Percentiles rank a stretch among this genome's conserved stretches.
Evolutionary conservation across 2,329 filamentous ascomycete genomes (phyloP).

Genomic region (Ascochyta clinopodiicola): DNA sequence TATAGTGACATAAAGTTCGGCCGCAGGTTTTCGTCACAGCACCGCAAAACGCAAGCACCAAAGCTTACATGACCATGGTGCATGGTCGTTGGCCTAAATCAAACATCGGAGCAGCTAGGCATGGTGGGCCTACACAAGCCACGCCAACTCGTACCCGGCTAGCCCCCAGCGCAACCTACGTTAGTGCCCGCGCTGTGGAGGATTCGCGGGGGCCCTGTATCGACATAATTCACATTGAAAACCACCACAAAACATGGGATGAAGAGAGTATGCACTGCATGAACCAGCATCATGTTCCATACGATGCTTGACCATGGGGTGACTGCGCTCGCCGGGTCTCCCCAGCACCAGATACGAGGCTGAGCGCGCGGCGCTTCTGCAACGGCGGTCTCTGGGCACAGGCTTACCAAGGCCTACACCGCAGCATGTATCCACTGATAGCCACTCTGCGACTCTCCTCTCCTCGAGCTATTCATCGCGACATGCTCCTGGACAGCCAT

Average conservation of each 20-base stretch:
- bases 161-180: neutral
- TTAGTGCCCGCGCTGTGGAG: conserved; percentile 3
- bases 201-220: neutral
- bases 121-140: neutral
- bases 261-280: neutral
- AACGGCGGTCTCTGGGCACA: conserved; percentile 9
- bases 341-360: conserved; percentile 17
- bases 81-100: too few relatives aligned
- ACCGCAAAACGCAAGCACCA: too few relatives aligned
- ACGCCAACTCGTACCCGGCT: neutral
- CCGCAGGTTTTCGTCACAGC: too few relatives aligned
- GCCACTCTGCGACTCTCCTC: neutral
- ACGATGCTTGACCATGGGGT: neutral
- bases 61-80: too few relatives aligned
- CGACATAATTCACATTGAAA: neutral
- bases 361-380: conserved; percentile 13
- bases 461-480: neutral
- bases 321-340: neutral
- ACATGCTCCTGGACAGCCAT: conserved; percentile 20
- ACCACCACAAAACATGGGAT: neutral
- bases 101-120: neutral
- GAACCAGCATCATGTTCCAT: conserved; percentile 26
- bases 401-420: conserved; percentile 18
- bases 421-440: conserved; percentile 10
- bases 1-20: too few relatives aligned